Evolutionary conservation across 306 rosid genomes (phyloP), one percentile per base, ranked within the genome.

Genomic region (Cicer arietinum): DNA sequence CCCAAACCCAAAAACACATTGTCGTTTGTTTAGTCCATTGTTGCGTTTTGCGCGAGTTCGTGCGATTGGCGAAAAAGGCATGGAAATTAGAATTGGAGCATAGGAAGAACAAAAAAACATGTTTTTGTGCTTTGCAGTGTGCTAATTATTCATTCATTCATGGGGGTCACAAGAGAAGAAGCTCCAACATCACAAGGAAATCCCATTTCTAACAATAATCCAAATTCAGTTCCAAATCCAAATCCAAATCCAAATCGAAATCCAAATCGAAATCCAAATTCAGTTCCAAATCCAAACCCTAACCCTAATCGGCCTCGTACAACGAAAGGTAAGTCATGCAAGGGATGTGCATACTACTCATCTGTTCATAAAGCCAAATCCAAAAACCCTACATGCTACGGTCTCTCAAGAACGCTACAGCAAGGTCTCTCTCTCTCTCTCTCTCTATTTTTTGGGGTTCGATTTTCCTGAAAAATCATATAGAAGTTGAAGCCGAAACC

Each of bases 291-390:
- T 10, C 37, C 74, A 0, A 77, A 67, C 47, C 76, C 76, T 0
- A 86, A 60, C 40, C 74, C 79, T 59, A 78, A 64, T 56, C 9
- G 68, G 8, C 61, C 77, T 77, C 56, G 54, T 17, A 20, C 74
- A 20, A 48, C 46, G 41, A 42, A 42, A 67, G 93, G 89, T 45
- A 90, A 83, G 74, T 86, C 98, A 10, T 93, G 96, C 74, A 90
- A 85, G 81, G 98, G 98, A 58, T 85, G 84, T 71, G 83, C 90
- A 22, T 93, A 85, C 68, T 93, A 87, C 80, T 75, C 98, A 1
- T 89, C 96, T 14, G 35, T 78, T 73, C 91, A 81, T 65, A 93
- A 86, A 81, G 80, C 90, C 76, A 88, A 89, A 82, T 86, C 96
- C 46, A 82, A 82, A 57, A 75, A 82, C 18, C 96, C 96, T 10